phyloP scores from a whole-genome alignment of 164 flowering plant genomes.

The Magnolia kwangsiensis region DNA sequence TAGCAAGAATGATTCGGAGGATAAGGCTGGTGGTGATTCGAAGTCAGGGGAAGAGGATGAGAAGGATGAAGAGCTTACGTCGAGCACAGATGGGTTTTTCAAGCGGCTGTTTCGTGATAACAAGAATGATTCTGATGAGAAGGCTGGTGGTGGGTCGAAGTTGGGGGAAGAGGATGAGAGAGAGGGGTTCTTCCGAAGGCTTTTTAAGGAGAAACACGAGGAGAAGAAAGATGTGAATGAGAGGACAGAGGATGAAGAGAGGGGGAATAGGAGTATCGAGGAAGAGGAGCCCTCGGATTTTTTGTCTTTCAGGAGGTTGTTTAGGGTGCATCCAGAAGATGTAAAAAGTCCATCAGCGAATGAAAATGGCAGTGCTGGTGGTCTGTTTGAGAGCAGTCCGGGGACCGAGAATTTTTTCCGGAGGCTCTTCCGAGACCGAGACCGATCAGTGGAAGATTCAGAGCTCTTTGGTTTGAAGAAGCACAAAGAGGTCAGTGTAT shows the following conservation, averaged over 20 bases:
- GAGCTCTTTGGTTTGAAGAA: conserved; percentile 80
- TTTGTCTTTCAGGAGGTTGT: conserved; percentile 70
- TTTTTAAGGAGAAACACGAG: conserved; percentile 79
- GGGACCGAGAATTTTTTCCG: conserved; percentile 94
- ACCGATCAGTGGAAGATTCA: conserved; percentile 90
- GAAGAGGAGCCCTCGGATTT: conserved; percentile 65
- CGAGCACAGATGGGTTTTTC: conserved; percentile 64
- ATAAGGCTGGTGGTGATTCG: conserved; percentile 13
- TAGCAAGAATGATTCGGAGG: conserved; percentile 59
- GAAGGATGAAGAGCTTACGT: conserved; percentile 43
- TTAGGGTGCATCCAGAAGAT: conserved; percentile 93
- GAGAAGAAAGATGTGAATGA: conserved; percentile 74
- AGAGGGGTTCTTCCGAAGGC: conserved; percentile 81
- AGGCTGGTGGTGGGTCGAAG: conserved; percentile 19
- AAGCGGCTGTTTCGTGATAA: conserved; percentile 84
- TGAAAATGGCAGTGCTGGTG: conserved; percentile 43
- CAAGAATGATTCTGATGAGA: conserved; percentile 59
- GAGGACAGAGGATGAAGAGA: conserved; percentile 45
- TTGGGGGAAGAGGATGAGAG: conserved; percentile 75
- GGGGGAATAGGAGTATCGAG: conserved; percentile 25
- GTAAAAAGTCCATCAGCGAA: conserved; percentile 31
- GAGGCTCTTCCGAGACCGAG: conserved; percentile 89
- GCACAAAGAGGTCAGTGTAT: conserved; percentile 65
- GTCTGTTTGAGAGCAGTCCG: conserved; percentile 76
- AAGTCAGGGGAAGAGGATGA: conserved; percentile 44